These are phyloP conservation scores for Colletotrichum camelliae DNA, from an alignment of 2,329 filamentous ascomycete species.

Conservation along the genomic window DNA sequence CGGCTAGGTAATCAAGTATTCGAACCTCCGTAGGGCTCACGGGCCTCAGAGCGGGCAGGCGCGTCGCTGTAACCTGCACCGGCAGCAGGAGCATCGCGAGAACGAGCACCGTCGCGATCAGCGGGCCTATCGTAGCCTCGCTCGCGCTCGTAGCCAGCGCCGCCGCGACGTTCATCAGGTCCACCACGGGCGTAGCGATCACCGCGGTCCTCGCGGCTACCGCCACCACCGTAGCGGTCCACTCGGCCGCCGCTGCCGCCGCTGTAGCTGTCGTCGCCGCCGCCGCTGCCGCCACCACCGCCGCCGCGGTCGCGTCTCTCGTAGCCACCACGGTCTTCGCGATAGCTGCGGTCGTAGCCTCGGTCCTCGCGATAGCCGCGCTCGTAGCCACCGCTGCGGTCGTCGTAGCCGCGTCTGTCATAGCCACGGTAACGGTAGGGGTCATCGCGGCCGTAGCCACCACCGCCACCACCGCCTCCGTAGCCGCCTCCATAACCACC, in stretches of 20 bases:
- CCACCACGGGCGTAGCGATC: conserved; percentile 49
- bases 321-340: conserved; percentile 55
- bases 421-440: conserved; percentile 61
- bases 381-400: conserved; percentile 46
- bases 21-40: conserved; percentile 51
- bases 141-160: conserved; percentile 56
- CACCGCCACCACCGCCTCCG: conserved; percentile 45
- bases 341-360: conserved; percentile 50
- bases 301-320: conserved; percentile 62
- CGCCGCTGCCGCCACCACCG: conserved; percentile 38
- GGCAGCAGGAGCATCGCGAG: conserved; percentile 42
- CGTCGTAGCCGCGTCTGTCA: conserved; percentile 46
- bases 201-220: conserved; percentile 42
- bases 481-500: conserved; percentile 57
- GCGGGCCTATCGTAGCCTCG: conserved; percentile 33
- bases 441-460: conserved; percentile 55
- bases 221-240: conserved; percentile 46
- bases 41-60: conserved; percentile 46
- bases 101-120: conserved; percentile 45
- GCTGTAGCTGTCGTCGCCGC: conserved; percentile 37
- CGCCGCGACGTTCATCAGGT: conserved; percentile 38
- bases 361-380: conserved; percentile 56
- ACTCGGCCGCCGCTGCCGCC: conserved; percentile 43
- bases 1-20: conserved; percentile 16
- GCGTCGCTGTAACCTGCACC: conserved; percentile 46